Percentiles rank a stretch among this genome's conserved stretches.
These are phyloP conservation scores for Chrysochromulina tobinii DNA, from an alignment of 78 protist genomes.

Conservation along the genomic window DNA sequence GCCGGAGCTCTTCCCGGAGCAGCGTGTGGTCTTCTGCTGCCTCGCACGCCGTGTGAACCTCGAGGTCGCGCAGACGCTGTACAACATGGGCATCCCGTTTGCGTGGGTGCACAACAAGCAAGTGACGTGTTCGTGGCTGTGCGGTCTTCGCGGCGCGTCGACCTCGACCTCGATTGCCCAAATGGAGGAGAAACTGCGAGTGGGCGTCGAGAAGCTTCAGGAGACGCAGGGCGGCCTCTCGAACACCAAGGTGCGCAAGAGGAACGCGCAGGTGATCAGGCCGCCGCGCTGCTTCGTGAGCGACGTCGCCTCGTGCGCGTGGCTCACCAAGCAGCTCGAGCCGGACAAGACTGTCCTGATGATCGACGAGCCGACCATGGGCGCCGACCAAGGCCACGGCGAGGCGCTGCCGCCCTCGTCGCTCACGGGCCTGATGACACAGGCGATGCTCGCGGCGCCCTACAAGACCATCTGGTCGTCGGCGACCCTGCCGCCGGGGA, in stretches of 20 bases:
- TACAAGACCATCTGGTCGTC: neutral
- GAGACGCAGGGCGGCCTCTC: neutral
- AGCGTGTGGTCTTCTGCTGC: slow-evolving; percentile 13
- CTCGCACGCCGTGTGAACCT: slow-evolving; percentile 21
- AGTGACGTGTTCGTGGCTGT: neutral
- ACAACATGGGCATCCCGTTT: slow-evolving; percentile 12
- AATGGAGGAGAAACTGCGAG: slow-evolving; percentile 11
- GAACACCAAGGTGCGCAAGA: neutral
- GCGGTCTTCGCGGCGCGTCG: neutral
- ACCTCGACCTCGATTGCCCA: neutral
- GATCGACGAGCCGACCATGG: slow-evolving; percentile 17
- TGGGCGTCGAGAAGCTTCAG: neutral
- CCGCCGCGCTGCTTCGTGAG: slow-evolving; percentile 8
- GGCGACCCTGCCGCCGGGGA: neutral
- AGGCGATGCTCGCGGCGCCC: neutral
- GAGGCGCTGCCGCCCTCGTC: neutral
- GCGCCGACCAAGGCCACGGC: neutral
- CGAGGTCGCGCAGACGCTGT: slow-evolving; percentile 10
- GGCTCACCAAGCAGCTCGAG: neutral
- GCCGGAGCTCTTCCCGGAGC: slow-evolving; percentile 1
- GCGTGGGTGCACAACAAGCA: slow-evolving; percentile 12
- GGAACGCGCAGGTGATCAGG: neutral
- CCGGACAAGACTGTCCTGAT: neutral
- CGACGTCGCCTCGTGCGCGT: neutral
- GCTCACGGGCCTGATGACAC: neutral